A percentile compares a stretch with the other conserved stretches of the same genome.
Evolutionary conservation across 2,329 filamentous ascomycete species (phyloP).

Genomic region (Furcasterigmium furcatum): DNA sequence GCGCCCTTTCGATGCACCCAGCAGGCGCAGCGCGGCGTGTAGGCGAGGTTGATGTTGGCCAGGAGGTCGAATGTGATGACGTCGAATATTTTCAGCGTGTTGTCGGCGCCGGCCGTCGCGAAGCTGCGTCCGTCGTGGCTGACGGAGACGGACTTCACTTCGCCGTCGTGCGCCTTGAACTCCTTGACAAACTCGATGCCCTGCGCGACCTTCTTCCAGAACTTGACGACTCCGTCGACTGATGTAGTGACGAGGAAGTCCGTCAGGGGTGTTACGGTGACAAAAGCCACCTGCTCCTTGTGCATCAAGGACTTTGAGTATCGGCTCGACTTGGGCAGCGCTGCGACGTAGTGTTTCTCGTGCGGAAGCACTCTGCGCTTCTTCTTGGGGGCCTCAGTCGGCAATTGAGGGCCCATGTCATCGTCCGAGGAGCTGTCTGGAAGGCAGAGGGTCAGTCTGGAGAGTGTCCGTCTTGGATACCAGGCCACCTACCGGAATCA

Average conservation of each 20-base stretch:
- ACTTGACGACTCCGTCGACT: constrained; percentile 94
- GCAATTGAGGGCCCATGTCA: constrained; percentile 90
- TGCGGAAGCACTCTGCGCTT: constrained; percentile 88
- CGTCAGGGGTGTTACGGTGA: constrained; percentile 83
- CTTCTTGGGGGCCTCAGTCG: constrained; percentile 73
- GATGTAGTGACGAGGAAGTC: constrained; percentile 96
- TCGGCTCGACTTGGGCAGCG: constrained; percentile 73
- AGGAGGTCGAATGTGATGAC: constrained; percentile 86
- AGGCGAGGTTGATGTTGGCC: constrained; percentile 76
- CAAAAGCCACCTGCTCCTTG: constrained; percentile 87
- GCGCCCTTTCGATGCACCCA: constrained; percentile 89
- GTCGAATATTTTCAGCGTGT: constrained; percentile 77
- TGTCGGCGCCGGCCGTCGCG: constrained; percentile 79
- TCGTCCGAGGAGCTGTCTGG: constrained; percentile 75
- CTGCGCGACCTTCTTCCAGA: constrained; percentile 93
- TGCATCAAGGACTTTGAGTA: constrained; percentile 99
- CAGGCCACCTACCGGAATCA: constrained; percentile 30
- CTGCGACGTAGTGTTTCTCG: constrained; percentile 91
- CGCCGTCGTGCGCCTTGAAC: constrained; percentile 84
- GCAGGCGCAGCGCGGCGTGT: constrained; percentile 74
- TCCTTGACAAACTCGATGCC: constrained; percentile 98
- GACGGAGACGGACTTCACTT: constrained; percentile 78
- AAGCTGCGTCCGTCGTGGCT: constrained; percentile 92
- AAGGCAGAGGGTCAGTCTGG: neutral
- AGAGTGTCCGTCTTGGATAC: constrained; percentile 2